Percentiles rank a stretch among this genome's conserved stretches.
Evolutionary conservation across 2,329 filamentous ascomycete species (phyloP).

Genomic region (Aspergillus fischeri): DNA sequence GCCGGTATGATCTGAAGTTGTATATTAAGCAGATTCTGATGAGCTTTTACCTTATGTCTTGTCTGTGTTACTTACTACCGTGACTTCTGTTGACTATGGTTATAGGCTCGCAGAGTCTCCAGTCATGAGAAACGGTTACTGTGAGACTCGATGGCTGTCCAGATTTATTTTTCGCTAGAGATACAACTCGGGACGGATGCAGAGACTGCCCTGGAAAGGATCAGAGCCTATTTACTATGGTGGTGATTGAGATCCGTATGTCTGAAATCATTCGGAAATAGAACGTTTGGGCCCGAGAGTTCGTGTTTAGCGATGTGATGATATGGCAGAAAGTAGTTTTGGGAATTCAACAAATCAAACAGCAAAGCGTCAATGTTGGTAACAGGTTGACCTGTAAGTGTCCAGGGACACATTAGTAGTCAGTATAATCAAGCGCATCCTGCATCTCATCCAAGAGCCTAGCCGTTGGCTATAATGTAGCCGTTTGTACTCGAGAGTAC

Average conservation of each 20-base stretch:
- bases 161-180: neutral
- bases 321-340: too few relatives aligned
- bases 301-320: neutral
- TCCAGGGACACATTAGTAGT: too few relatives aligned
- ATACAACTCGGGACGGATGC: neutral
- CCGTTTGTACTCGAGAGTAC: too few relatives aligned
- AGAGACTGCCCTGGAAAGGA: neutral
- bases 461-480: neutral
- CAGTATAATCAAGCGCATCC: neutral
- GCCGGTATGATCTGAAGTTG: neutral
- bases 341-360: too few relatives aligned
- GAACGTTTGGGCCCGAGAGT: neutral
- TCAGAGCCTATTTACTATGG: neutral
- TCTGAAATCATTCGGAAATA: neutral
- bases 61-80: neutral
- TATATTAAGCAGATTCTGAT: neutral
- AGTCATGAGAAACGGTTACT: neutral
- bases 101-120: neutral
- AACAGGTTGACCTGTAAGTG: too few relatives aligned
- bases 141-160: neutral
- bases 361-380: neutral
- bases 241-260: neutral
- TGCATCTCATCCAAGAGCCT: neutral
- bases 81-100: neutral
- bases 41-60: neutral